Conservation (phyloP, 257 asterid genomes). For the Solanum boliviense region DNA sequence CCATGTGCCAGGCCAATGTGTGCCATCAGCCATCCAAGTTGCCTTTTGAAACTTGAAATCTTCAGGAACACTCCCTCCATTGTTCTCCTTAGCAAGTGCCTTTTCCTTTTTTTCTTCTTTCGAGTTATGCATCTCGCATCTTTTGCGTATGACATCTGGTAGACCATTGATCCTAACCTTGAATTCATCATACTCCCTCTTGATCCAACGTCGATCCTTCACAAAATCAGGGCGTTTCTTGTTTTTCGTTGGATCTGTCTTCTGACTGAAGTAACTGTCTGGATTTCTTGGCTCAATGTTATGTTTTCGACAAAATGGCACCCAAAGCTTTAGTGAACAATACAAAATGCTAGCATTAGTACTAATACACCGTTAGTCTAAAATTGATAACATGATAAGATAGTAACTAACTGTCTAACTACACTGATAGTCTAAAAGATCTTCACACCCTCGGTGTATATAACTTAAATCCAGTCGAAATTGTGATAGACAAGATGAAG, state of each 20-base stretch:
- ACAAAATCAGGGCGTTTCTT: conserved; percentile 78
- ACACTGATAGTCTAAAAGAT: background rate
- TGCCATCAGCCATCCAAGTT: conserved; percentile 98
- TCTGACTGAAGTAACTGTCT: conserved; percentile 82
- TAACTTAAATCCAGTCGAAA: background rate
- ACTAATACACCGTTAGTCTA: background rate
- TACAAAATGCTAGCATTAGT: background rate
- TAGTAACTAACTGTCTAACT: background rate
- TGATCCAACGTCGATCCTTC: conserved; percentile 93
- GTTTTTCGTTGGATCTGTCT: conserved; percentile 72
- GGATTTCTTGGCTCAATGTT: conserved; percentile 89
- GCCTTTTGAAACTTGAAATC: conserved; percentile 35
- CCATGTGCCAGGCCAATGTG: conserved; percentile 99
- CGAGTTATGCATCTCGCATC: conserved; percentile 60
- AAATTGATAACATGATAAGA: background rate
- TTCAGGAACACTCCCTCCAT: conserved; percentile 36
- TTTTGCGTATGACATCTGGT: conserved; percentile 58
- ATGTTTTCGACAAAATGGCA: conserved; percentile 91
- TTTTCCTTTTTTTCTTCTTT: conserved; percentile 44
- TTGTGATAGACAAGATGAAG: background rate
- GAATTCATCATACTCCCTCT: conserved; percentile 93
- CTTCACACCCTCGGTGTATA: background rate
- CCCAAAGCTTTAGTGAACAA: conserved; percentile 55
- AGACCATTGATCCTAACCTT: conserved; percentile 88
- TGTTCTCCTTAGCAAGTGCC: conserved; percentile 32